Conservation (phyloP, 495 filamentous ascomycete genomes). For the Aspergillus steynii region DNA sequence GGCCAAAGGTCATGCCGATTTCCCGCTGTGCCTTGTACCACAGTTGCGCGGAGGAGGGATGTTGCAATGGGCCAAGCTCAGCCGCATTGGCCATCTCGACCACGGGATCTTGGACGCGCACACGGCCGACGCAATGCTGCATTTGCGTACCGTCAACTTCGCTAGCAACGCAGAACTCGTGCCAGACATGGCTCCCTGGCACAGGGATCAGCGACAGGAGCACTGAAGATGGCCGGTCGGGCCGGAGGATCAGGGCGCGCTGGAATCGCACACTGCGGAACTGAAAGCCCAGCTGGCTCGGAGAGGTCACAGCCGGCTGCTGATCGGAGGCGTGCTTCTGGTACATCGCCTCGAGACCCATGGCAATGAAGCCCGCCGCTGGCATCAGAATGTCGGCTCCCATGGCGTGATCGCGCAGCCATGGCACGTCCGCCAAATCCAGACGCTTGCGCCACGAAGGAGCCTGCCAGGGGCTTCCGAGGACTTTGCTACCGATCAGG, state of each 20-base stretch:
- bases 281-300: background rate
- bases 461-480: background rate
- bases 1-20: background rate
- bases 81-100: background rate
- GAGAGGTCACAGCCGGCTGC: background rate
- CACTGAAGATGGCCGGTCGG: too few species aligned
- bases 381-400: background rate
- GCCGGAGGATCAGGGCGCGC: background rate
- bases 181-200: background rate
- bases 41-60: background rate
- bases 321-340: background rate
- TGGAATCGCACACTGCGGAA: background rate
- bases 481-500: background rate
- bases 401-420: background rate
- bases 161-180: background rate
- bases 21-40: background rate
- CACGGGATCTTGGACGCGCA: background rate
- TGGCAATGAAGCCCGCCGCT: background rate
- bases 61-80: background rate
- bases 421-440: background rate
- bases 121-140: background rate
- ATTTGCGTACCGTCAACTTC: background rate
- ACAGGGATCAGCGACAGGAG: background rate
- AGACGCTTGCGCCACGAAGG: background rate
- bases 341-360: background rate